Evolutionary conservation across 371 early-diverging fungal genomes (phyloP).

Genomic region (Fennellomyces sp.): DNA sequence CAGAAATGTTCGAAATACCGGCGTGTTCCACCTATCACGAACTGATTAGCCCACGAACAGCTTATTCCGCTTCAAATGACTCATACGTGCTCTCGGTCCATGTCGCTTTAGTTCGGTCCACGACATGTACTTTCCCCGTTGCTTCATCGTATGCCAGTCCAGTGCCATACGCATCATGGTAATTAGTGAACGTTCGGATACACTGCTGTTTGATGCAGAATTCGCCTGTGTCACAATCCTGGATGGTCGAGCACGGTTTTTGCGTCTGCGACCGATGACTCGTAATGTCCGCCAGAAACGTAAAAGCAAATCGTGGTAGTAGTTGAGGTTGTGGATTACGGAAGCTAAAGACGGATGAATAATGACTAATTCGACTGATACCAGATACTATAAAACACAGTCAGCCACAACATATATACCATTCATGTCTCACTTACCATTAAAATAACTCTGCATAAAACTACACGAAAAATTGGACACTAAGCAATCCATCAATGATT

Average conservation of each 20-base stretch:
- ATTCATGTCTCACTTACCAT: constrained; percentile 41
- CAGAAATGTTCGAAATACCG: constrained; percentile 60
- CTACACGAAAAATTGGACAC: constrained; percentile 68
- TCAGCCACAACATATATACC: neutral
- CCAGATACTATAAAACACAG: constrained; percentile 23
- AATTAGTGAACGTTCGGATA: constrained; percentile 52
- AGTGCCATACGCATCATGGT: constrained; percentile 77
- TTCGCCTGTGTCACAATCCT: constrained; percentile 41
- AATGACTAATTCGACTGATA: constrained; percentile 40
- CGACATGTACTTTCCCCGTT: constrained; percentile 46
- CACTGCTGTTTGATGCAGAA: constrained; percentile 61
- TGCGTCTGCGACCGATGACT: constrained; percentile 26
- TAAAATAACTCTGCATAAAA: constrained; percentile 59
- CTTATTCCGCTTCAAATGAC: constrained; percentile 21
- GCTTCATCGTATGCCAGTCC: constrained; percentile 67
- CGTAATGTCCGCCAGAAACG: constrained; percentile 60
- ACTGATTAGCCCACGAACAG: neutral
- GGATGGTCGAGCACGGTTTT: constrained; percentile 28
- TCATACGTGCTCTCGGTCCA: constrained; percentile 78
- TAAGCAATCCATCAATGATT: constrained; percentile 67
- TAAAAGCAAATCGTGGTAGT: constrained; percentile 42
- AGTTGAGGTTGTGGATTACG: constrained; percentile 40
- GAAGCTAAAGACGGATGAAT: constrained; percentile 45
- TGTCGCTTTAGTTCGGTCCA: constrained; percentile 62
- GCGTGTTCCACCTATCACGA: constrained; percentile 52